A percentile compares a stretch with the other conserved stretches of the same genome.
Evolutionary conservation across 1,284 basidiomycete genomes (phyloP).

Genomic region (Phlebopus sp.): DNA sequence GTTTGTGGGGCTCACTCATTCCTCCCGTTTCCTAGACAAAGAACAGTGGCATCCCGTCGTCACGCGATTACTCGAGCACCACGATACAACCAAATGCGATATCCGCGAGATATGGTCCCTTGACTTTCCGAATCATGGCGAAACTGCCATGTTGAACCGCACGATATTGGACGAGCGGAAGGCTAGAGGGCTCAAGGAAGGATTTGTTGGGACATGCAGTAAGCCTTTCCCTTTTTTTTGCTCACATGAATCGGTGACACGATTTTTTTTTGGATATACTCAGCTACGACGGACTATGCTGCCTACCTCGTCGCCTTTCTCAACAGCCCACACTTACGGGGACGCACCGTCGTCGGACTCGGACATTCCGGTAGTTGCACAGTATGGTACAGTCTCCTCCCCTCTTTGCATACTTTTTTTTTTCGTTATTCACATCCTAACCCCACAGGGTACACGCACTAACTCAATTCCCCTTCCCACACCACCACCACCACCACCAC

Average conservation of each 20-base stretch:
- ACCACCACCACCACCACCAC: constrained; percentile 10
- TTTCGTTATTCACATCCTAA: neutral
- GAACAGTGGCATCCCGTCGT: constrained; percentile 51
- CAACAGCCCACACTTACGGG: constrained; percentile 19
- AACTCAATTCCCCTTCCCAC: constrained; percentile 13
- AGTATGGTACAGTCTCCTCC: constrained; percentile 17
- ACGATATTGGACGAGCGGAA: constrained; percentile 34
- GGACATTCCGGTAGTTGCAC: constrained; percentile 31
- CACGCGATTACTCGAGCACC: constrained; percentile 35
- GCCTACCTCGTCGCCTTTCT: constrained; percentile 26
- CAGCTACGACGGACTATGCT: constrained; percentile 23
- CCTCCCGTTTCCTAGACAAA: constrained; percentile 42
- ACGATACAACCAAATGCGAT: constrained; percentile 24
- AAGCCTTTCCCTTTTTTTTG: constrained; percentile 5
- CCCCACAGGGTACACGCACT: constrained; percentile 21
- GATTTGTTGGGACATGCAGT: constrained; percentile 20
- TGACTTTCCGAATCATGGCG: constrained; percentile 53
- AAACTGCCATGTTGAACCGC: constrained; percentile 46
- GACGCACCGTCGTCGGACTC: constrained; percentile 23
- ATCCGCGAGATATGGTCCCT: constrained; percentile 53
- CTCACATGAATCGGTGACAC: no score
- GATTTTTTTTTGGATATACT: neutral
- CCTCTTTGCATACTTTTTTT: neutral
- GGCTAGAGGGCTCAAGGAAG: neutral
- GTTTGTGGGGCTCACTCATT: neutral